A percentile compares a stretch with the other conserved stretches of the same genome.
These are phyloP conservation scores for Arthrocladium fulminans DNA, from an alignment of 2,329 filamentous ascomycete species.

Conservation along the genomic window DNA sequence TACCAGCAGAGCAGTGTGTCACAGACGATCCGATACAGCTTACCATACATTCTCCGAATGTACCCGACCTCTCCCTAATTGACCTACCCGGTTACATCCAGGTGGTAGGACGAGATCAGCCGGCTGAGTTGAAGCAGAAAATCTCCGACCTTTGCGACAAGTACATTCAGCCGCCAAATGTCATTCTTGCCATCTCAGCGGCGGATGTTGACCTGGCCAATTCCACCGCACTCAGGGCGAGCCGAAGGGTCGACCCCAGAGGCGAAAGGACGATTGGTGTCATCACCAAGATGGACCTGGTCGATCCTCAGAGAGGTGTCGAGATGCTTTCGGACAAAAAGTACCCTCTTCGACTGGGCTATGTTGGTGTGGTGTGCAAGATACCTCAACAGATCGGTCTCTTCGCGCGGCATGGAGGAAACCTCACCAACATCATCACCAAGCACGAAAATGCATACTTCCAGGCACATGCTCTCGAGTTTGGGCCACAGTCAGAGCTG, in stretches of 20 bases:
- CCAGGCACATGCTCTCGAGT: conserved; percentile 69
- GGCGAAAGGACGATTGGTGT: conserved; percentile 96
- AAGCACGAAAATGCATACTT: conserved; percentile 88
- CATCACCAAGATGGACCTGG: conserved; percentile 98
- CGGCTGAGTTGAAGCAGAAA: conserved; percentile 83
- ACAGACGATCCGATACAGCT: conserved; percentile 95
- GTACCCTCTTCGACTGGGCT: conserved; percentile 88
- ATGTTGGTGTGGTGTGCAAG: conserved; percentile 88
- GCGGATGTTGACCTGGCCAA: conserved; percentile 96
- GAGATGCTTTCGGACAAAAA: conserved; percentile 78
- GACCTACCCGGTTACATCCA: conserved; percentile 97
- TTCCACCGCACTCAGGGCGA: conserved; percentile 83
- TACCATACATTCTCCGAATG: conserved; percentile 87
- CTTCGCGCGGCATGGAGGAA: conserved; percentile 73
- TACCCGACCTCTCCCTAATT: conserved; percentile 90
- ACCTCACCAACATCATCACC: conserved; percentile 69
- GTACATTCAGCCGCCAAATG: conserved; percentile 92
- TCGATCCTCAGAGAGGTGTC: conserved; percentile 70
- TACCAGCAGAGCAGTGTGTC: conserved; percentile 83
- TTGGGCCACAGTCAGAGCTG: conserved; percentile 63
- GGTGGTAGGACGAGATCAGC: conserved; percentile 84
- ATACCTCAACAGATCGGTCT: conserved; percentile 61
- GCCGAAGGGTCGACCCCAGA: conserved; percentile 81
- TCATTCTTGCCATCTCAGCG: conserved; percentile 93
- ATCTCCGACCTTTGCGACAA: conserved; percentile 95